phyloP scores from a whole-genome alignment of 2,329 filamentous ascomycete species.

The Colletotrichum zoysiae region DNA sequence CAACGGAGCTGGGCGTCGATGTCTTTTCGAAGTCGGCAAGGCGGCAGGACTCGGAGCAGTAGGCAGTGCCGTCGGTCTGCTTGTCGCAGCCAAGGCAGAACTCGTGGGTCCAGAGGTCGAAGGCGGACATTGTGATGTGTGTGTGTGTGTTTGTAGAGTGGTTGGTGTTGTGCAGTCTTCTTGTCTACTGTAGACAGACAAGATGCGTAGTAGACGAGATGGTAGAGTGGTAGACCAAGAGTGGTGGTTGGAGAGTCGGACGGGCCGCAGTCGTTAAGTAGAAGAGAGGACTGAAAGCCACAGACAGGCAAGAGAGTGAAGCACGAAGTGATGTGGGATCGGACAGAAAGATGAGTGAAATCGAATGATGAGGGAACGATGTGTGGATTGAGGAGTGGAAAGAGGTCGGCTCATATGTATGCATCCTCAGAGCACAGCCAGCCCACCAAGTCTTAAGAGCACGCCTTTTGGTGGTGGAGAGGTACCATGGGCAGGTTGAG shows the following conservation, averaged over 20 bases:
- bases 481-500: slow-evolving; percentile 9
- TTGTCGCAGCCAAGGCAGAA: slow-evolving; percentile 96
- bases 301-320: slow-evolving; percentile 31
- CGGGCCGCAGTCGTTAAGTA: slow-evolving; percentile 33
- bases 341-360: slow-evolving; percentile 40
- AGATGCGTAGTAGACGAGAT: slow-evolving; percentile 1
- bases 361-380: slow-evolving; percentile 41
- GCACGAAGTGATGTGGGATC: slow-evolving; percentile 23
- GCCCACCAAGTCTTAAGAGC: slow-evolving; percentile 37
- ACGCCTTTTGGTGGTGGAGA: slow-evolving; percentile 33
- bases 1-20: slow-evolving; percentile 67
- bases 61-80: slow-evolving; percentile 83
- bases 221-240: neutral
- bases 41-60: slow-evolving; percentile 93
- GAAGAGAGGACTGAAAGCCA: slow-evolving; percentile 27
- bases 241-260: slow-evolving; percentile 21
- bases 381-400: slow-evolving; percentile 41
- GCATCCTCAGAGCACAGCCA: slow-evolving; percentile 43
- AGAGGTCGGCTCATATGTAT: slow-evolving; percentile 44
- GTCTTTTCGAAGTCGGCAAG: slow-evolving; percentile 87
- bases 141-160: neutral
- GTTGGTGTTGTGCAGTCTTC: slow-evolving; percentile 17
- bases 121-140: slow-evolving; percentile 26
- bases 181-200: neutral
- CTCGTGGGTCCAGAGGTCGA: slow-evolving; percentile 82